These are phyloP conservation scores for Suhomyces taliae DNA, from an alignment of 1,139 yeast genomes.

Conservation along the genomic window DNA sequence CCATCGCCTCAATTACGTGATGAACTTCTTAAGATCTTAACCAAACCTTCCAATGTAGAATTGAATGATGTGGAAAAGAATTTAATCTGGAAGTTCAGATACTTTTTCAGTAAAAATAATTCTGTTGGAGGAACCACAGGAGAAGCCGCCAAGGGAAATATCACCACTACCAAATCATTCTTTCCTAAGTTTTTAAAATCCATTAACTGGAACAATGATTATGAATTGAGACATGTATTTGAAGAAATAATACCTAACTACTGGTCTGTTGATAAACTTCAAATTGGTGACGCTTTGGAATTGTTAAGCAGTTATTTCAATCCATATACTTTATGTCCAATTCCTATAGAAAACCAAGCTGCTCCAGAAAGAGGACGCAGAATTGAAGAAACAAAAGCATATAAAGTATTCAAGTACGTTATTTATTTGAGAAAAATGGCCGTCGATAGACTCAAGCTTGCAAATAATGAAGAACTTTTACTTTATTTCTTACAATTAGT, in stretches of 20 bases:
- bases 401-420: conserved; percentile 35
- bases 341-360: conserved; percentile 5
- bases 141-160: conserved; percentile 8
- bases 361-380: conserved; percentile 8
- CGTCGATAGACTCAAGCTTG: conserved; percentile 75
- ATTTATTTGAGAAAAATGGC: conserved; percentile 73
- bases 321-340: conserved; percentile 31
- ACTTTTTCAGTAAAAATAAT: conserved; percentile 70
- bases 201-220: conserved; percentile 83
- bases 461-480: conserved; percentile 77
- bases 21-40: conserved; percentile 64
- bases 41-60: conserved; percentile 81
- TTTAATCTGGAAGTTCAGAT: conserved; percentile 87
- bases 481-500: conserved; percentile 86
- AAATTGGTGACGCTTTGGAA: conserved; percentile 91
- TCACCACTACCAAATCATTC: conserved; percentile 48
- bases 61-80: conserved; percentile 83
- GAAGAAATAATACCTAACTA: conserved; percentile 49
- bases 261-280: conserved; percentile 66
- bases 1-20: conserved; percentile 86
- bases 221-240: conserved; percentile 77
- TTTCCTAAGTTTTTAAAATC: conserved; percentile 84
- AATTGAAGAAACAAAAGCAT: conserved; percentile 33
- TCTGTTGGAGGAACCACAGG: conserved; percentile 15
- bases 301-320: conserved; percentile 71